Evolutionary conservation across 1,284 basidiomycete genomes (phyloP), one percentile per base, ranked within the genome.

Genomic region (Naganishia cerealis): DNA sequence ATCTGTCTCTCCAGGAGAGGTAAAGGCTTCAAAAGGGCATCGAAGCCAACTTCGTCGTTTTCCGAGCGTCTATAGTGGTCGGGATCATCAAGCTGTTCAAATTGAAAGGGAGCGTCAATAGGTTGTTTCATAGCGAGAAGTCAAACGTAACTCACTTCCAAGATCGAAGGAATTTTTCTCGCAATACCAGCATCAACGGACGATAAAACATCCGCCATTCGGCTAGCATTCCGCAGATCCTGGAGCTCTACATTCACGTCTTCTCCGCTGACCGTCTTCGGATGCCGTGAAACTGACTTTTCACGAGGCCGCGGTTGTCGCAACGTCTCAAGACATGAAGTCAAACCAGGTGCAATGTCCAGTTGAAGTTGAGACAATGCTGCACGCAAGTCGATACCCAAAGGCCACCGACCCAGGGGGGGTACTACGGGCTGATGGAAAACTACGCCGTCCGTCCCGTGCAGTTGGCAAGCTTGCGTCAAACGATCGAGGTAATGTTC

Each of bases 1-100:
- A 74, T 77, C 46, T 74, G 69, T 18, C n/a, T 33, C 24, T 67
- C 57, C 40, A 52, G 46, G 15, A 48, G 21, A 1, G 42, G 52
- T n/a, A 72, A 68, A 0, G 78, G 78, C 71, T 83, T 84, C 72
- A 80, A 76, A 56, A 90, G 73, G 65, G 83, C 79, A 15, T 73
- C 71, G 70, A 86, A 80, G 1, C 87, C 88, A 21, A 85, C 73
- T 75, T 87, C 85, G 73, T 89, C 89, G 75, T 90, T 88, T 0
- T 76, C 73, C 9, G 82, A 81, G 18, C 75, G 72, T 9, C 57
- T 71, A 57, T 77, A 76, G 21, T 77, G 73, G 71, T 82, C 81
- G 29, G 79, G 75, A n/a, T 83, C 78, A 38, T 71, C 52, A 13
- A 75, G 73, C 84, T 85, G 69, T 33, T 16, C n/a, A 29, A 3